phyloP scores from a whole-genome alignment of 2,329 filamentous ascomycete species.

The Cercospora brassicicola region DNA sequence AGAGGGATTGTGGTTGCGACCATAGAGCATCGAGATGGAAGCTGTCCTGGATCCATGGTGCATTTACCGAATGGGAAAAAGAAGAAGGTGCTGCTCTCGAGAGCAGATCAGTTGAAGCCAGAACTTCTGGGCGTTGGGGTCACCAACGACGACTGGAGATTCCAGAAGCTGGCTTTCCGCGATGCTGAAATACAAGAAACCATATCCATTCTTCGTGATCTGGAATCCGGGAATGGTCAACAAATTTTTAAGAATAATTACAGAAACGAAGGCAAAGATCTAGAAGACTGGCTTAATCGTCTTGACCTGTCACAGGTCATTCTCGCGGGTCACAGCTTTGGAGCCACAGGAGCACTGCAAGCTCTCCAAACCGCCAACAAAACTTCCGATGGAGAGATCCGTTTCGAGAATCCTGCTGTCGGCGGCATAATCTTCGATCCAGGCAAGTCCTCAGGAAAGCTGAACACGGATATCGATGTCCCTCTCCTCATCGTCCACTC shows the following conservation, averaged over 20 bases:
- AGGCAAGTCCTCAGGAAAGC: constrained; percentile 60
- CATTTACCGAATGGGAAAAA: constrained; percentile 37
- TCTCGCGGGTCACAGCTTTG: constrained; percentile 64
- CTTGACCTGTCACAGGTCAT: constrained; percentile 57
- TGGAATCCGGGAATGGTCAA: constrained; percentile 40
- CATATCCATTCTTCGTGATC: constrained; percentile 39
- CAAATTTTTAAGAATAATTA: constrained; percentile 45
- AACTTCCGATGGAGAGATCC: constrained; percentile 24
- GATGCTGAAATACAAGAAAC: constrained; percentile 49
- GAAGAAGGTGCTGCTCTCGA: constrained; percentile 41
- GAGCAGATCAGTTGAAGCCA: constrained; percentile 38
- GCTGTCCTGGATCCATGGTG: constrained; percentile 45
- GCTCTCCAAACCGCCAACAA: constrained; percentile 53
- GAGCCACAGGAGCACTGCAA: constrained; percentile 62
- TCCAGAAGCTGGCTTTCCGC: constrained; percentile 41
- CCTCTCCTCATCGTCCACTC: constrained; percentile 63
- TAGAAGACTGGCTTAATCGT: constrained; percentile 53
- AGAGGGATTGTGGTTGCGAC: constrained; percentile 47
- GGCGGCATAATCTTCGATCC: constrained; percentile 64
- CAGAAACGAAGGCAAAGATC: constrained; percentile 48
- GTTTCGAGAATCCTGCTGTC: constrained; percentile 46
- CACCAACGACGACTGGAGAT: constrained; percentile 25
- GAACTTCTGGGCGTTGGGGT: constrained; percentile 17
- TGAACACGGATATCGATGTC: constrained; percentile 59
- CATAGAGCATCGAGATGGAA: constrained; percentile 48